Base-by-base conservation (phyloP, 2,329 filamentous ascomycete genomes). In the Ciborinia camelliae region DNA sequence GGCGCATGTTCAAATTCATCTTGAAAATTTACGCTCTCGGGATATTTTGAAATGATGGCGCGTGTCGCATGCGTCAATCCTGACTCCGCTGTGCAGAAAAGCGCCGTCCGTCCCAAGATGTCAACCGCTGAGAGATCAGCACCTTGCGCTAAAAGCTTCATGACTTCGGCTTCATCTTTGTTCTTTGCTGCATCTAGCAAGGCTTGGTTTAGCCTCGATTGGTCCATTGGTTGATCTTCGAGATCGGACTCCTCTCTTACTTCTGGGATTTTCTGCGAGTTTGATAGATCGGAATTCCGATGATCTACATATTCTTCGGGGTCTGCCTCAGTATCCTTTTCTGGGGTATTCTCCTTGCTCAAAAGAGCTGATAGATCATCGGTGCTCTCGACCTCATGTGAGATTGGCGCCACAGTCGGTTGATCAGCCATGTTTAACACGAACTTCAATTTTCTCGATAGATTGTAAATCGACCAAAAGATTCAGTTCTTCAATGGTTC, bases 1-100 rank as follows among this genome's bases (percentile, higher is more conserved):
- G n/a, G n/a, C 12, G 43, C 23, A 4, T 1, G 0, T 23, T 12
- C n/a, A 8, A 23, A 0, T 0, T 23, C 6, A n/a, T 23, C 8
- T 47, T 47, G n/a, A 8, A 1, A 47, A 47, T 47, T 47, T 23
- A 47, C n/a, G 43, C 43, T 47, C n/a, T 23, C 7, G 8, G 43
- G 43, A 47, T 23, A 47, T 47, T 47, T 47, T 23, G n/a, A 26
- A 26, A 26, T 10, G 12, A 47, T 47, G n/a, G 43, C 43, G n/a
- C n/a, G 43, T n/a, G 9, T 23, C 43, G 43, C 43, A 47, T 23
- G 20, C 43, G 23, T 3, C 9, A 47, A 12, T 47, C 43, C n/a
- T 9, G 6, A 12, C 3, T 10, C 0, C 43, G 12, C n/a, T 47
- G 9, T 1, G 2, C 1, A 12, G 7, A 4, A 23, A 20, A 47